Percentiles rank a stretch among this genome's conserved stretches.
phyloP scores from a whole-genome alignment of 768 basidiomycete genomes.

The Mycena vulgaris region DNA sequence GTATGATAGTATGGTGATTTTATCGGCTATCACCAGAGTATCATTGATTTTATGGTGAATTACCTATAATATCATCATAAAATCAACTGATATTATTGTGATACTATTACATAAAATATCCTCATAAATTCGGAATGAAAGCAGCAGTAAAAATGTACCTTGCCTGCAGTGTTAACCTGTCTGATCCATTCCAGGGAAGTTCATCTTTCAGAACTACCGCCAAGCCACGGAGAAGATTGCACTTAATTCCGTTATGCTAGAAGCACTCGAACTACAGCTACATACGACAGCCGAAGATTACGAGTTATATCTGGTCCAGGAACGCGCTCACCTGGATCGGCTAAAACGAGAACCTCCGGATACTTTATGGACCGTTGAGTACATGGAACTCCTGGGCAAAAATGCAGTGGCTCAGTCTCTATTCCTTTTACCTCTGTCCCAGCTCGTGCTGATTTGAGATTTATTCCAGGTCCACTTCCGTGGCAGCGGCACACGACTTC shows the following conservation, averaged over 20 bases:
- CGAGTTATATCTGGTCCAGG: background rate
- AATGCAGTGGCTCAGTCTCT: background rate
- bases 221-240: slow-evolving; percentile 19
- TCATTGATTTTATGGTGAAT: no score
- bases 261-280: background rate
- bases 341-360: slow-evolving; percentile 8
- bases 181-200: slow-evolving; percentile 2
- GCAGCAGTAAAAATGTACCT: no score
- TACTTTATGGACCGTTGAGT: background rate
- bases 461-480: background rate
- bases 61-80: no score
- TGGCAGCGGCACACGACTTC: background rate
- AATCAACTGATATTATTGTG: no score
- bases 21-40: no score
- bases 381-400: slow-evolving; percentile 22
- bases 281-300: slow-evolving; percentile 10
- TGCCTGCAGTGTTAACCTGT: no score
- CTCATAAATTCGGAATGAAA: no score
- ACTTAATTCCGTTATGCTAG: background rate
- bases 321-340: background rate
- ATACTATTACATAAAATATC: no score
- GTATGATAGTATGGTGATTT: no score
- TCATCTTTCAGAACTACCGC: slow-evolving; percentile 23
- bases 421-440: background rate
- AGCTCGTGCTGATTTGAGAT: no score